Evolutionary conservation across 306 rosid species (phyloP), one percentile per base, ranked within the genome.

Genomic region (Gastrolobium bilobum): DNA sequence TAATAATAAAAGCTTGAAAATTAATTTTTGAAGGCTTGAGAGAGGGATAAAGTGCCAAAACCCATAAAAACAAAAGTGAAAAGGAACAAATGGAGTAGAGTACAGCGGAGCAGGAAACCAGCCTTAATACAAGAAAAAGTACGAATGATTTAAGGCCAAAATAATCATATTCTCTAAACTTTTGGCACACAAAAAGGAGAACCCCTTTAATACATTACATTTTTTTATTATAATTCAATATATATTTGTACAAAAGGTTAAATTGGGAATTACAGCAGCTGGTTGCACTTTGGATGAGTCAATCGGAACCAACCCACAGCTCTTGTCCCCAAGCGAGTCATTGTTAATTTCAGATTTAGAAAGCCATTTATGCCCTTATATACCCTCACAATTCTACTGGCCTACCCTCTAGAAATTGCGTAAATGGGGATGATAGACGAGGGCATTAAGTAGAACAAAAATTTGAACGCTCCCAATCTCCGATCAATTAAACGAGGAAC

Each of bases 41-140:
- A 10, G 76, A 53, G 79, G 87, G 86, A 77, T 81, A 86, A 87
- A 87, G 89, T 84, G 83, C 1, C 35, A 58, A 81, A 64, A 51
- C n/a, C 63, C 48, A 84, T 74, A 67, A 81, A 56, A 56, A 62
- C 29, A 76, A 75, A 58, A 48, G 68, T 54, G 31, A 64, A 80
- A 68, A 73, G 46, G 79, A 48, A 62, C 56, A 83, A 73, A 30
- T 43, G 85, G 82, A 85, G 84, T 70, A 79, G 84, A 77, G 61
- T 63, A 77, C 56, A 62, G 54, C 80, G 76, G 65, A 50, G 83
- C 65, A 50, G 33, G 20, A 57, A 79, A 57, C 35, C 57, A 40
- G 8, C 43, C 46, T 20, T 76, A 51, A 34, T 26, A 66, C 9
- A 58, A 50, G 29, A 81, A 79, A 79, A 82, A 82, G 73, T 50